A percentile compares a stretch with the other conserved stretches of the same genome.
Conservation (phyloP, 1,284 basidiomycete species). For the Bondarzewia mesenterica region DNA sequence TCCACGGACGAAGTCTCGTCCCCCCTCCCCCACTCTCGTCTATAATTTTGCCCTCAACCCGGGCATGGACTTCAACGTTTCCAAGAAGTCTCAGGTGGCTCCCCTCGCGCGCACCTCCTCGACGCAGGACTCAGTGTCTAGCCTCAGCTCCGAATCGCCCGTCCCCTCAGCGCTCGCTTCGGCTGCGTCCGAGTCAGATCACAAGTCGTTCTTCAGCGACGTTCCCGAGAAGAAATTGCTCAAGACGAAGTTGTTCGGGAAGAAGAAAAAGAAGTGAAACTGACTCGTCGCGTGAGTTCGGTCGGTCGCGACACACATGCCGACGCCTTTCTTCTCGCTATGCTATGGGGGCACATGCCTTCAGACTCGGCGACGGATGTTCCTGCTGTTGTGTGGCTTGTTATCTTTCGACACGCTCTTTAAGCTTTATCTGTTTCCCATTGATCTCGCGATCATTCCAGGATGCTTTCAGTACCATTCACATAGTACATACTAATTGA, state of each 20-base stretch:
- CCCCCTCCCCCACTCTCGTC: not conserved
- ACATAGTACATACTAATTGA: too few relatives aligned
- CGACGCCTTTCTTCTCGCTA: too few relatives aligned
- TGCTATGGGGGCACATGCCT: too few relatives aligned
- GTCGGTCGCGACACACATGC: too few relatives aligned
- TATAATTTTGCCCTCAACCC: not conserved
- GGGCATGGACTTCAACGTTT: not conserved
- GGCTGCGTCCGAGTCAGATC: conserved; percentile 4
- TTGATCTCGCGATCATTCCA: too few relatives aligned
- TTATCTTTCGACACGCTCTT: too few relatives aligned
- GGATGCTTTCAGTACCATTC: too few relatives aligned
- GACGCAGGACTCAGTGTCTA: conserved; percentile 2
- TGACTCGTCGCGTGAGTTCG: too few relatives aligned
- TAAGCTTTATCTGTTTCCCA: too few relatives aligned
- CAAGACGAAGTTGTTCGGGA: conserved; percentile 7
- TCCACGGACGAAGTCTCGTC: not conserved
- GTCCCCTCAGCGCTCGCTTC: not conserved
- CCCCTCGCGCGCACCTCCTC: conserved; percentile 1
- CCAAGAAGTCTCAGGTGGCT: not conserved
- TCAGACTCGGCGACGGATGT: too few relatives aligned
- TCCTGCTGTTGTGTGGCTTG: too few relatives aligned
- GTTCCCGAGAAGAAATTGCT: conserved; percentile 4
- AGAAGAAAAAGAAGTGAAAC: conserved; percentile 2
- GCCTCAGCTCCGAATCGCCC: not conserved
- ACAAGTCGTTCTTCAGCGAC: conserved; percentile 3